Conservation (phyloP, 306 rosid species). For the Benincasa hispida region DNA sequence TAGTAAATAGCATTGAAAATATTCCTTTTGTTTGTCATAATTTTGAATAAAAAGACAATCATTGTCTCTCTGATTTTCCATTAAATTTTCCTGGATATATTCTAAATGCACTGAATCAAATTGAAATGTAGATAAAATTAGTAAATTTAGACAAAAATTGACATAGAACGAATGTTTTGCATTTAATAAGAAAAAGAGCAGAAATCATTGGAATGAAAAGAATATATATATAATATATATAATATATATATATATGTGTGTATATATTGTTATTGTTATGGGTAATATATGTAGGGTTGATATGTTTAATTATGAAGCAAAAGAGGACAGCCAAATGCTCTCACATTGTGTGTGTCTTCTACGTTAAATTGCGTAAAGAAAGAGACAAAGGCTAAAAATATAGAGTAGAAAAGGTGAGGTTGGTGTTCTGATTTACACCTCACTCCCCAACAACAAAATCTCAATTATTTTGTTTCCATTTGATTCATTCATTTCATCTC, state of each 20-base stretch:
- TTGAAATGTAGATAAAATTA: too few relatives aligned
- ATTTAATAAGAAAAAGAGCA: not conserved
- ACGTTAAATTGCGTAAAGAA: slow-evolving; percentile 2
- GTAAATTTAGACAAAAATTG: not conserved
- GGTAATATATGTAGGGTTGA: not conserved
- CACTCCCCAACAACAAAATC: slow-evolving; percentile 49
- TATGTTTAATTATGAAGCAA: not conserved
- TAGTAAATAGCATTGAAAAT: too few relatives aligned
- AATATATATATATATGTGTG: not conserved
- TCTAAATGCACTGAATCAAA: too few relatives aligned
- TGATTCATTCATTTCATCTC: not conserved
- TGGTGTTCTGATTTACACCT: slow-evolving; percentile 23
- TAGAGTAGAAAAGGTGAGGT: slow-evolving; percentile 26
- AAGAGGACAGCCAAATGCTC: not conserved
- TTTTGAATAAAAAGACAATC: too few relatives aligned
- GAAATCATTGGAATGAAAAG: not conserved
- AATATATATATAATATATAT: too few relatives aligned
- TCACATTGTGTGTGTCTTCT: not conserved
- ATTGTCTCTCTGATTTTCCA: too few relatives aligned
- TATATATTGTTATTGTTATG: not conserved
- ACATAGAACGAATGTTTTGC: not conserved
- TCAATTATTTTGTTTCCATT: slow-evolving; percentile 31
- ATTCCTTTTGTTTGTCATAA: too few relatives aligned
- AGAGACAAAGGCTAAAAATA: slow-evolving; percentile 31
- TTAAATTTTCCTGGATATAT: too few relatives aligned